Evolutionary conservation across 1,284 basidiomycete species (phyloP).

Genomic region (Phylloboletellus chloephorus): DNA sequence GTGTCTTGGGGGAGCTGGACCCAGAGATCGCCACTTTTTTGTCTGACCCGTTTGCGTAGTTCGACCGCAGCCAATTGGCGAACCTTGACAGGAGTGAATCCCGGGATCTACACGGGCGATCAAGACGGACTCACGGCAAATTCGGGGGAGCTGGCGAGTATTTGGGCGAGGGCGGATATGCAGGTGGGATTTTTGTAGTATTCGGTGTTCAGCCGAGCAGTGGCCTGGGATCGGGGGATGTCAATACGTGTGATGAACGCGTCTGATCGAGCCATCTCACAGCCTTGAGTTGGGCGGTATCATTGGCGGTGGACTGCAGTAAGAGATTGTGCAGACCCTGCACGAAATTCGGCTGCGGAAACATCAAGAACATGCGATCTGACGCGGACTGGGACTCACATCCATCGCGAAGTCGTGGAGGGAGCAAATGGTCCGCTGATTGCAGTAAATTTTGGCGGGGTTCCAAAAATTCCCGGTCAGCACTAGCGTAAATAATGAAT

Average conservation of each 20-base stretch:
- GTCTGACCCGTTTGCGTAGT: constrained; percentile 85
- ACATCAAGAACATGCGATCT: neutral
- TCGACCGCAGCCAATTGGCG: constrained; percentile 99
- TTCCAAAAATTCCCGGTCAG: constrained; percentile 31
- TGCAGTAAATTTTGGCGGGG: constrained; percentile 32
- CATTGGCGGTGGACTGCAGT: constrained; percentile 77
- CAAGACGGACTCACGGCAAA: constrained; percentile 45
- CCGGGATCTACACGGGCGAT: constrained; percentile 5
- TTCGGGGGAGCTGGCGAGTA: constrained; percentile 82
- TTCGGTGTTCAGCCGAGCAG: constrained; percentile 83
- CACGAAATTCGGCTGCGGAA: constrained; percentile 56
- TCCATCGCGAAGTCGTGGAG: constrained; percentile 26
- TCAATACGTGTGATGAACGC: constrained; percentile 16
- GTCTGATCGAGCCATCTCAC: constrained; percentile 47
- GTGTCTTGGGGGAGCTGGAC: constrained; percentile 63
- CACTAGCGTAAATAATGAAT: no score
- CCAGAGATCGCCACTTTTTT: constrained; percentile 85
- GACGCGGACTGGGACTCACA: constrained; percentile 17
- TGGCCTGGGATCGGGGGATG: constrained; percentile 59
- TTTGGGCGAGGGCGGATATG: constrained; percentile 87
- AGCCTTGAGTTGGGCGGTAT: constrained; percentile 83
- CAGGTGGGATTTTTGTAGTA: constrained; percentile 90
- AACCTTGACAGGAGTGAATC: constrained; percentile 48
- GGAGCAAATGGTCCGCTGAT: constrained; percentile 23
- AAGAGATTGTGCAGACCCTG: constrained; percentile 82